Evolutionary conservation across 345 rosid species (phyloP), one percentile per base, ranked within the genome.

Genomic region (Kandelia obovata): DNA sequence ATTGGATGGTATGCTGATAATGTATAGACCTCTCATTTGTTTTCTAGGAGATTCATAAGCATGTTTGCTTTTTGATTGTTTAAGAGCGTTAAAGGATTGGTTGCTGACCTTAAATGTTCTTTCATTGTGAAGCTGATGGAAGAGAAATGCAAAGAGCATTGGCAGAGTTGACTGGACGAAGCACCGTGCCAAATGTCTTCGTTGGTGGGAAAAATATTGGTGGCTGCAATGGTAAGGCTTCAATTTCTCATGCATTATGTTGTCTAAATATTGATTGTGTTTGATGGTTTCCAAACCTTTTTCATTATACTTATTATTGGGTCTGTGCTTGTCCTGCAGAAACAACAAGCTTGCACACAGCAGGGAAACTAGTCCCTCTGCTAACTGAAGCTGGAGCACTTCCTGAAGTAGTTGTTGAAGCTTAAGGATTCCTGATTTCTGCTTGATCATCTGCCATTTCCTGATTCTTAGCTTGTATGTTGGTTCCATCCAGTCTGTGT

Each of bases 171-270:
- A 87, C 90, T 1, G 88, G 92, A 59, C 96, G 84, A 66, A 75
- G 69, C 43, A 87, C 93, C 0, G 96, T 90, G 80, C 93, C 93
- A 2, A 83, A 80, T 76, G 92, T 88, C 31, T 91, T 89, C 75
- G 84, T 90, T 0, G 89, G 92, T 3, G 92, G 95, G 57, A 83
- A 87, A 11, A 95, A 90, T 83, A 86, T 92, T 2, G 96, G 98
- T 53, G 96, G 96, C 77, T 92, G 92, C 30, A 91, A 88, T 71
- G 0, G 98, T 92, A 82, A 23, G 79, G 16, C 70, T 60, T 70
- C 21, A 1, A 2, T 34, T 60, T 28, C 20, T 39, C 57, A 37
- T 67, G 19, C 25, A 21, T 10, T 53, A 11, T 53, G 8, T 23
- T 17, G 5, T 58, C n/a, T 37, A 15, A 23, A 7, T 55, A 15